Conservation (phyloP, 2,329 filamentous ascomycete species). For the Diaporthe longicolla region DNA sequence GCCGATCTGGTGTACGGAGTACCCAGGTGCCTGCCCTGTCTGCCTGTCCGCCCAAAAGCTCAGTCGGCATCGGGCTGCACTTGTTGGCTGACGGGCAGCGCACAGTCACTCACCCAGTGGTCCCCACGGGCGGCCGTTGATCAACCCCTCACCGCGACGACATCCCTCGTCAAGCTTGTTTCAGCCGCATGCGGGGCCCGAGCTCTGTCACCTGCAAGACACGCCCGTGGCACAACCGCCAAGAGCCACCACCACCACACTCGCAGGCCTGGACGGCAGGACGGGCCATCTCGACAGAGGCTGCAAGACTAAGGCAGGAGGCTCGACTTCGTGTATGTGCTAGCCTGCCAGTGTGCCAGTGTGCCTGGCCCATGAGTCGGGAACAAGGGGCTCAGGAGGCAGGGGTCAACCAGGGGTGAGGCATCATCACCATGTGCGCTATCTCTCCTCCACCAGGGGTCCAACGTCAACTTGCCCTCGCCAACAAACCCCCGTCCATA, state of each 20-base stretch:
- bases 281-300: not conserved
- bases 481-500: too few relatives aligned
- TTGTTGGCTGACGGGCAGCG: not conserved
- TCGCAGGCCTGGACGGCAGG: too few relatives aligned
- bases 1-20: not conserved
- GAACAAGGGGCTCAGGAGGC: conserved; percentile 18
- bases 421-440: not conserved
- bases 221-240: conserved; percentile 7
- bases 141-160: conserved; percentile 24
- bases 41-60: too few relatives aligned
- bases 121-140: not conserved
- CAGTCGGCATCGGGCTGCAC: not conserved
- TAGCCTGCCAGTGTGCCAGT: not conserved
- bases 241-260: not conserved
- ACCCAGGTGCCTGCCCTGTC: too few relatives aligned
- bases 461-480: not conserved
- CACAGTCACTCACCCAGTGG: not conserved
- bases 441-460: not conserved
- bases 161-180: conserved; percentile 29
- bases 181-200: conserved; percentile 29
- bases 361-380: conserved; percentile 14
- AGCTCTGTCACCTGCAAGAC: conserved; percentile 32
- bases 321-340: not conserved
- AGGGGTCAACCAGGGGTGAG: not conserved
- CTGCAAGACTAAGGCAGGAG: too few relatives aligned